These are phyloP conservation scores for Dothidotthia symphoricarpi DNA, from an alignment of 2,329 filamentous ascomycete species.

Conservation along the genomic window DNA sequence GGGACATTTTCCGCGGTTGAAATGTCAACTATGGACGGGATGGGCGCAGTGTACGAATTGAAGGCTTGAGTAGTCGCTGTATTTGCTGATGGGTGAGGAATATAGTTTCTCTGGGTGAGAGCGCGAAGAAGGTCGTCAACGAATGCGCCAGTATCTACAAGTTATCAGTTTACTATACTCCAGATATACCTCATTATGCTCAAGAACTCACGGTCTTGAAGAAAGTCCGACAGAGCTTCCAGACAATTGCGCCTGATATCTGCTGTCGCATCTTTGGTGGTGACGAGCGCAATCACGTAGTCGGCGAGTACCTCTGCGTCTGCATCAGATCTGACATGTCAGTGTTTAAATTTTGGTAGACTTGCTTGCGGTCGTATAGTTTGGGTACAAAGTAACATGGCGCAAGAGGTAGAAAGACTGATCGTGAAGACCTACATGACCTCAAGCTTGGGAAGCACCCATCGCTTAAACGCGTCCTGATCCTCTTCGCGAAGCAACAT, in stretches of 20 bases:
- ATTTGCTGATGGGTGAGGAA: conserved; percentile 35
- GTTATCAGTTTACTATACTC: conserved; percentile 9
- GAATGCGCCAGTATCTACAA: conserved; percentile 58
- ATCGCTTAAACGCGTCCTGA: conserved; percentile 64
- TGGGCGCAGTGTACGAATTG: conserved; percentile 10
- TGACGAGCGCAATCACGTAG: conserved; percentile 75
- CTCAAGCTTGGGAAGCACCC: conserved; percentile 75
- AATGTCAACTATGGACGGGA: conserved; percentile 23
- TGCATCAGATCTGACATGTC: conserved; percentile 63
- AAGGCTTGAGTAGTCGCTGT: conserved; percentile 9
- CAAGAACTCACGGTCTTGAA: conserved; percentile 60
- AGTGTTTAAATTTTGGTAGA: conserved; percentile 2
- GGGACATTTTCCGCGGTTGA: conserved; percentile 22
- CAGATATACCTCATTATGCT: neutral
- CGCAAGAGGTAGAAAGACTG: too few relatives aligned
- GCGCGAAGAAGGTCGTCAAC: conserved; percentile 69
- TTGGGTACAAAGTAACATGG: too few relatives aligned
- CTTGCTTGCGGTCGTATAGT: neutral
- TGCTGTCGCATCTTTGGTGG: conserved; percentile 63
- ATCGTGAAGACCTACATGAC: conserved; percentile 59
- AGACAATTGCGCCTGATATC: conserved; percentile 67
- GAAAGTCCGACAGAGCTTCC: conserved; percentile 71
- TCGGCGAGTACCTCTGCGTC: conserved; percentile 80
- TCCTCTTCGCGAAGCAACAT: conserved; percentile 59
- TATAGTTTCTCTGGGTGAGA: conserved; percentile 55